Percentiles rank a stretch among this genome's conserved stretches.
Evolutionary conservation across 495 filamentous ascomycete genomes (phyloP).

Genomic region (Geopyxis carbonaria): DNA sequence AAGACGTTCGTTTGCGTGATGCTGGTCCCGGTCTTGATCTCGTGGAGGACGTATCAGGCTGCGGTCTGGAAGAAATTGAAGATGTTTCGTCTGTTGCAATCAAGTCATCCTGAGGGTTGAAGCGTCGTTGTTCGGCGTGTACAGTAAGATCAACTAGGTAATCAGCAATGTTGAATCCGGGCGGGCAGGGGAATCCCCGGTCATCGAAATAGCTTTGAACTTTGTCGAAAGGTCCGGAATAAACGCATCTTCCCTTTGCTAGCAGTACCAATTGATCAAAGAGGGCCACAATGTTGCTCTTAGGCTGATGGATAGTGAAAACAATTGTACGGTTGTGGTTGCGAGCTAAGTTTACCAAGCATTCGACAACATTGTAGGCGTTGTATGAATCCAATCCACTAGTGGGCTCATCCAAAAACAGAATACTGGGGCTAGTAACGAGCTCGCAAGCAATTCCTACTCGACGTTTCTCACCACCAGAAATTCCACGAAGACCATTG

Average conservation of each 20-base stretch:
- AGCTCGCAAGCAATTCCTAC: slow-evolving; percentile 96
- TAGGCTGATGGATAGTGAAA: slow-evolving; percentile 97
- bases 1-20: slow-evolving; percentile 23
- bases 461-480: slow-evolving; percentile 86
- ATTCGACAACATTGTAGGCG: slow-evolving; percentile 93
- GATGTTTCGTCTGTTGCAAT: slow-evolving; percentile 2
- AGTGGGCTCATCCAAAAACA: slow-evolving; percentile 93
- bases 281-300: slow-evolving; percentile 98
- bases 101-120: slow-evolving; percentile 12
- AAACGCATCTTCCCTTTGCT: slow-evolving; percentile 77
- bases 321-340: slow-evolving; percentile 91
- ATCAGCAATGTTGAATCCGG: slow-evolving; percentile 97
- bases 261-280: slow-evolving; percentile 87
- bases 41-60: too few relatives aligned
- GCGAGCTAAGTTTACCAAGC: slow-evolving; percentile 83
- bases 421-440: slow-evolving; percentile 90
- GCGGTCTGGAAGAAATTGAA: slow-evolving; percentile 3
- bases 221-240: slow-evolving; percentile 73
- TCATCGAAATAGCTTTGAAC: slow-evolving; percentile 88
- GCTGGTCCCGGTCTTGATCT: slow-evolving; percentile 8
- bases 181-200: slow-evolving; percentile 78
- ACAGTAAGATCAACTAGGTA: slow-evolving; percentile 95
- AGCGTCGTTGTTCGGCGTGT: slow-evolving; percentile 44
- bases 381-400: slow-evolving; percentile 92
- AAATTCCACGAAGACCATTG: slow-evolving; percentile 83